Percentiles rank a stretch among this genome's conserved stretches.
These are phyloP conservation scores for Citrus unshiu DNA, from an alignment of 345 rosid species.

Conservation along the genomic window DNA sequence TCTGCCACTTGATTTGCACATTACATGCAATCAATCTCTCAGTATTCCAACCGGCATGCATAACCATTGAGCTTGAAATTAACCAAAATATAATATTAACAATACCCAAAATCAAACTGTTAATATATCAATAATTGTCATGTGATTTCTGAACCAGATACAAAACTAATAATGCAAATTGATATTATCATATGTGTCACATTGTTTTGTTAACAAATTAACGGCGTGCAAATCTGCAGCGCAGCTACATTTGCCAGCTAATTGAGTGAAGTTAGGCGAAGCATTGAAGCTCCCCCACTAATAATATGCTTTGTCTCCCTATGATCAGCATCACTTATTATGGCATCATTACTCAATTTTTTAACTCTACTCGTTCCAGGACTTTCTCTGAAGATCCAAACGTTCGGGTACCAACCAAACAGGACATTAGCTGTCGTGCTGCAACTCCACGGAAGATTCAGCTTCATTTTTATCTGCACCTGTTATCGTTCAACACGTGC, in stretches of 20 bases:
- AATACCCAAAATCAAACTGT: no score
- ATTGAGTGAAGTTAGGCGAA: neutral
- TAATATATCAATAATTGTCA: no score
- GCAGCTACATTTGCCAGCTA: constrained; percentile 1
- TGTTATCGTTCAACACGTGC: neutral
- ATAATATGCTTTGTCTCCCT: neutral
- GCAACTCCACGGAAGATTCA: neutral
- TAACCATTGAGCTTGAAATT: no score
- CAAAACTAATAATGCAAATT: neutral
- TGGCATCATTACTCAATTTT: no score
- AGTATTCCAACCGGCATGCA: neutral
- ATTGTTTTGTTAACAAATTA: neutral
- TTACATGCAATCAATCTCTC: neutral
- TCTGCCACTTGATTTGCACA: neutral
- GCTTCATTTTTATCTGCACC: neutral
- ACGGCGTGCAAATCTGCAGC: constrained; percentile 8
- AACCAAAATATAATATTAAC: neutral
- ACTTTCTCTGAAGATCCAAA: neutral
- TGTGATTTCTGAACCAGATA: neutral
- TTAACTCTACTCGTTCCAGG: neutral
- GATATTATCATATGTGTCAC: neutral
- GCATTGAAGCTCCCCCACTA: constrained; percentile 2
- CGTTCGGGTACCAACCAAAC: neutral
- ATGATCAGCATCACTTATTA: no score
- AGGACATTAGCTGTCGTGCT: neutral